Evolutionary conservation across 345 rosid species (phyloP).

Genomic region (Eucalyptus polybractea): DNA sequence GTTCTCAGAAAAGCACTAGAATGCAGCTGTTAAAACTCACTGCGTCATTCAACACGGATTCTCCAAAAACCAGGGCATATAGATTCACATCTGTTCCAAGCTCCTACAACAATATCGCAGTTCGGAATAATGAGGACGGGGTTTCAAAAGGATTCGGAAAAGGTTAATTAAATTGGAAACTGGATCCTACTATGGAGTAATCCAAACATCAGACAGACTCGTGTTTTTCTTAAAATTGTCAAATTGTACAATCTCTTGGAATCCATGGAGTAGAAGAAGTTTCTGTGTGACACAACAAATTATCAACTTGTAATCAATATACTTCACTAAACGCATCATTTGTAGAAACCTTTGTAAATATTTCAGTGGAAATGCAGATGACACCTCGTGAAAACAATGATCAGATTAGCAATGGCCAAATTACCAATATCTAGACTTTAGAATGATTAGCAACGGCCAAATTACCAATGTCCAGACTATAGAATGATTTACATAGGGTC

Average conservation of each 20-base stretch:
- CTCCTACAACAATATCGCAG: constrained; percentile 35
- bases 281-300: neutral
- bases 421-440: neutral
- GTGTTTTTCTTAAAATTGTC: neutral
- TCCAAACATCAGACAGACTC: neutral
- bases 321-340: neutral
- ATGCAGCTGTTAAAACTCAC: constrained; percentile 31
- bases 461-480: neutral
- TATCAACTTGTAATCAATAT: neutral
- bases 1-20: neutral
- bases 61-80: constrained; percentile 96
- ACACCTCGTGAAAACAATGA: neutral
- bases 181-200: neutral
- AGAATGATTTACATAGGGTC: neutral
- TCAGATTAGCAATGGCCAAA: neutral
- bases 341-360: neutral
- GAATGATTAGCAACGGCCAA: neutral
- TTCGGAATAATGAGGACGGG: neutral
- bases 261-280: neutral
- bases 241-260: neutral
- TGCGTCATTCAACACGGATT: constrained; percentile 98
- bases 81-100: constrained; percentile 92
- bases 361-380: neutral
- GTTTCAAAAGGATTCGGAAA: neutral
- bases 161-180: neutral